Evolutionary conservation across 2,329 filamentous ascomycete species (phyloP), one percentile per base, ranked within the genome.

Genomic region (Xylaria sp.): DNA sequence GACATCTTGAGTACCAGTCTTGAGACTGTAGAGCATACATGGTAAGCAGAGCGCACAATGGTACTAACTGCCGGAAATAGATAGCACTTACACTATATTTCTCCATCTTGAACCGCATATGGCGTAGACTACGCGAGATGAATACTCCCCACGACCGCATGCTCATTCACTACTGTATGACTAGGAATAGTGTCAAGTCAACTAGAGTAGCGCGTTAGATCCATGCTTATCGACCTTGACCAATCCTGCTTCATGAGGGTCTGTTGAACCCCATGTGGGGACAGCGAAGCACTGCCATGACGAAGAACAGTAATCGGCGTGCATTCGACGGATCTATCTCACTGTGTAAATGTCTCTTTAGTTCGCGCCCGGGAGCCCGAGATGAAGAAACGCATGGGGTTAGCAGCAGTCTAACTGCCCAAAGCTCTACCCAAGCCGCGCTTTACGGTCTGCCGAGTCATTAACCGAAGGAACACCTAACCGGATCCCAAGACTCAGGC

Each of bases 271-370:
- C 39, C 59, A 59, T 52, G 64, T 69, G 67, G 68, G 25, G 68
- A 65, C 58, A 23, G 39, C 18, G n/a, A 46, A 41, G 64, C 60
- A 61, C 61, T 23, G 64, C 61, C 64, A 61, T 67, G 61, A 52
- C 64, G 64, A 67, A 67, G 68, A 70, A 70, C 68, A 70, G 68
- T 70, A 70, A 70, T 70, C 68, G 64, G 58, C 31, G 52, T 39
- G 51, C 68, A 62, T 61, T 31, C 31, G 61, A 58, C 60, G 57
- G 55, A 48, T 62, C 51, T 46, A 46, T 49, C 31, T 41, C 48
- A 46, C 15, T 58, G 62, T 39, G 28, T 60, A 28, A 28, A 28
- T 64, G 25, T 41, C 39, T 31, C 20, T 31, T 56, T 46, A n/a
- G 23, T 51, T 57, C 33, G 25, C 2, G 33, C 39, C 66, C 55